phyloP scores from a whole-genome alignment of 2,329 filamentous ascomycete species.

The Venturia asperata region DNA sequence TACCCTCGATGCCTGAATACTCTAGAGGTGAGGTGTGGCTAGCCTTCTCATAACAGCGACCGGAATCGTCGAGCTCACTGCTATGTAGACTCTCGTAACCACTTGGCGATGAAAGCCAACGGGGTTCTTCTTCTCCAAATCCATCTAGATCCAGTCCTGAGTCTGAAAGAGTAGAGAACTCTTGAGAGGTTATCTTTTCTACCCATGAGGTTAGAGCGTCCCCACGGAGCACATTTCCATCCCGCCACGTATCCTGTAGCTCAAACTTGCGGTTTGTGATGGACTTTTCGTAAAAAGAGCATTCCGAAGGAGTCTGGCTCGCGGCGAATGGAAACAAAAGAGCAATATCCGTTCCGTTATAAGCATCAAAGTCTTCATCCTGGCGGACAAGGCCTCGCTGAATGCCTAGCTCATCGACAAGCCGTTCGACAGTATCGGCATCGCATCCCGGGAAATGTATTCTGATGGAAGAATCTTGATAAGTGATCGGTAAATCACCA shows the following conservation, averaged over 20 bases:
- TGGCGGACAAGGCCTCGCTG: constrained; percentile 70
- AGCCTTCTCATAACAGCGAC: constrained; percentile 26
- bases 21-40: constrained; percentile 39
- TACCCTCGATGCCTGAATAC: constrained; percentile 58
- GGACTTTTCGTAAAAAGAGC: constrained; percentile 39
- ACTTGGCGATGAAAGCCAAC: constrained; percentile 48
- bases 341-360: constrained; percentile 63
- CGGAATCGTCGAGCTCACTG: constrained; percentile 41
- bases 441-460: constrained; percentile 91
- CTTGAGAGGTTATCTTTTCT: neutral
- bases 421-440: constrained; percentile 66
- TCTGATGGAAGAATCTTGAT: constrained; percentile 59
- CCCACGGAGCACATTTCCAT: constrained; percentile 22
- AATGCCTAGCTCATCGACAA: constrained; percentile 84
- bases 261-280: constrained; percentile 22
- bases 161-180: constrained; percentile 31
- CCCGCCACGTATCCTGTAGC: constrained; percentile 20
- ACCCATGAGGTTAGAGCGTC: constrained; percentile 7
- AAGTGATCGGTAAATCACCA: constrained; percentile 74
- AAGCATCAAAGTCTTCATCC: constrained; percentile 66
- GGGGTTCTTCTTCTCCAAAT: constrained; percentile 38
- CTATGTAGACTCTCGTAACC: constrained; percentile 53
- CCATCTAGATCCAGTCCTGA: constrained; percentile 37
- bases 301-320: constrained; percentile 43
- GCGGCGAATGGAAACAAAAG: constrained; percentile 84